Evolutionary conservation across 1,284 basidiomycete species (phyloP), one percentile per base, ranked within the genome.

Genomic region (Pterulicium gracile): DNA sequence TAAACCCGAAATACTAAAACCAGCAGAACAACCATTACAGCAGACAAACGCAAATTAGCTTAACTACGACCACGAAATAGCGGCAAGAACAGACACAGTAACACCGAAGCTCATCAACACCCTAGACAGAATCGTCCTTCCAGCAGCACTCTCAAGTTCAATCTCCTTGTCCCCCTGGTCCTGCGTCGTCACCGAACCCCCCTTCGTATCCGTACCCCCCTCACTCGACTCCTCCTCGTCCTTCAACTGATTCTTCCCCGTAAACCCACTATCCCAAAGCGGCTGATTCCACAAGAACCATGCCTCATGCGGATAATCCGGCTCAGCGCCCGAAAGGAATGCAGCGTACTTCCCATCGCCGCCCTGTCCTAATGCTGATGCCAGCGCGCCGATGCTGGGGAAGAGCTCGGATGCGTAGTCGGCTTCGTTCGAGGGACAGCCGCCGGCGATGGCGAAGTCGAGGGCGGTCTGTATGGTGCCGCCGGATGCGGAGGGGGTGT

Each of bases 231-330:
- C 27, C 7, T n/a, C 27, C 27, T n/a, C 27, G n/a, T 32, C 27
- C 27, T 32, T 32, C 27, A 32, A 7, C 27, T 7, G 7, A 17
- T 41, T 41, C 19, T 7, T 17, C 7, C 13, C 39, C 7, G 7
- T 7, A 5, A 52, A 22, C 5, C 42, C 43, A 15, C 46, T 45
- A 49, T 61, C 60, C 7, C 47, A 50, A 43, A 73, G 61, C 1
- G 75, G 74, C 53, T 76, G 75, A 53, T 73, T 63, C 70, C 72
- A 77, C 47, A 78, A 58, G 58, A 75, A 76, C 52, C 64, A 72
- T 20, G 73, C 66, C 49, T 75, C 64, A 1, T 53, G 50, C 13
- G 65, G 61, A 54, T 75, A 78, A 3, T 51, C 51, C 3, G 58
- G 55, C 17, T 66, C 59, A 0, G 58, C 62, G 4, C 58, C 54